A percentile compares a stretch with the other conserved stretches of the same genome.
phyloP scores from a whole-genome alignment of 1,139 yeast species.

The Kluyveromyces sp. region DNA sequence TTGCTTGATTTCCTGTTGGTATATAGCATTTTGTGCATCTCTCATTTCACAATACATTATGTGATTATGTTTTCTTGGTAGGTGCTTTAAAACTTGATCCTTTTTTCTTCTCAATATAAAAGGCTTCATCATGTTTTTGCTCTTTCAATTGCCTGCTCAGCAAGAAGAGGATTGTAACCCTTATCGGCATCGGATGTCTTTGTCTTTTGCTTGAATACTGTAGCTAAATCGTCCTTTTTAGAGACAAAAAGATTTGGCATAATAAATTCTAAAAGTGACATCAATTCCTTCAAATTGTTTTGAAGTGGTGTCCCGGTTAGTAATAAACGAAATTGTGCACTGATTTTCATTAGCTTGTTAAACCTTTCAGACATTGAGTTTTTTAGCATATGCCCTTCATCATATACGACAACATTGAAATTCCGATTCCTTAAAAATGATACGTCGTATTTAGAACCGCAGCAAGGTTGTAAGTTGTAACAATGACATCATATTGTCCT shows the following conservation, averaged over 20 bases:
- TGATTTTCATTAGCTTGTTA: slow-evolving; percentile 71
- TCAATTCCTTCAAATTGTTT: slow-evolving; percentile 81
- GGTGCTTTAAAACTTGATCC: slow-evolving; percentile 80
- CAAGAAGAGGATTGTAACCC: slow-evolving; percentile 68
- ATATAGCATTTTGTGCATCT: slow-evolving; percentile 50
- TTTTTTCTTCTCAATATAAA: slow-evolving; percentile 88
- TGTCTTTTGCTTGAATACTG: slow-evolving; percentile 77
- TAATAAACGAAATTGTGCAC: slow-evolving; percentile 71
- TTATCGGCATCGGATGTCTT: slow-evolving; percentile 48
- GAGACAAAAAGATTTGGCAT: slow-evolving; percentile 76
- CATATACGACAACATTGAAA: slow-evolving; percentile 86
- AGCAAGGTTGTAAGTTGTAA: slow-evolving; percentile 89
- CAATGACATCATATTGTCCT: slow-evolving; percentile 77
- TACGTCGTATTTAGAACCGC: slow-evolving; percentile 80
- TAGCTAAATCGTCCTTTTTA: slow-evolving; percentile 72
- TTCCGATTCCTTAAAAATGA: slow-evolving; percentile 64
- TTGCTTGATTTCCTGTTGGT: slow-evolving; percentile 46
- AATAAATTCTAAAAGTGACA: slow-evolving; percentile 83
- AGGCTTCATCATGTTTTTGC: slow-evolving; percentile 99
- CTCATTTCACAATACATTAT: slow-evolving; percentile 60
- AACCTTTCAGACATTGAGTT: slow-evolving; percentile 86
- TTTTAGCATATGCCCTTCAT: slow-evolving; percentile 95
- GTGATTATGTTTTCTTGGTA: slow-evolving; percentile 67
- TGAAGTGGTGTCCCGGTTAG: slow-evolving; percentile 97
- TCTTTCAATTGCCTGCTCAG: slow-evolving; percentile 83